Percentiles rank a stretch among this genome's conserved stretches.
phyloP scores from a whole-genome alignment of 495 filamentous ascomycete species.

The Penicillium cinerascens region DNA sequence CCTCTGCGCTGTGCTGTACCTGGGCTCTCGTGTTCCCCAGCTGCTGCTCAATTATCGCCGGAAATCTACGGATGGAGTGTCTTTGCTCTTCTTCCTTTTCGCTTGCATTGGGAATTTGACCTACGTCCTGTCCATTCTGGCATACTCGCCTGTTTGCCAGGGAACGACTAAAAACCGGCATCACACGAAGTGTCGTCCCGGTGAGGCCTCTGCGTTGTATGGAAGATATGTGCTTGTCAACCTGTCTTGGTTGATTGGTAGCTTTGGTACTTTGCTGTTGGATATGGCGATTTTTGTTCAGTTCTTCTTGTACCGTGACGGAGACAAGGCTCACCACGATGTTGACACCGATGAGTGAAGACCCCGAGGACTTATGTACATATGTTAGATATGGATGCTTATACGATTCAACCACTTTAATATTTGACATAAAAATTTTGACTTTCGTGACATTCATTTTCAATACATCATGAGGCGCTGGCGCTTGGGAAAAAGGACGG shows the following conservation, averaged over 20 bases:
- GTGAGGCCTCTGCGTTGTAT: slow-evolving; percentile 61
- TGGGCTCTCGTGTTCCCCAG: slow-evolving; percentile 84
- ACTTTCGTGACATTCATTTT: background rate
- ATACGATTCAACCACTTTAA: background rate
- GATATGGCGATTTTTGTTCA: slow-evolving; percentile 86
- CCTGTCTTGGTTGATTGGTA: slow-evolving; percentile 82
- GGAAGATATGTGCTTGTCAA: slow-evolving; percentile 81
- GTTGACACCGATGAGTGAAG: slow-evolving; percentile 5
- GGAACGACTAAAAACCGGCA: slow-evolving; percentile 11
- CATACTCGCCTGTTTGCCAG: slow-evolving; percentile 65
- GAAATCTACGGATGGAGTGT: slow-evolving; percentile 87
- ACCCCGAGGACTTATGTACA: slow-evolving; percentile 1
- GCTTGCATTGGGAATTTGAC: slow-evolving; percentile 92
- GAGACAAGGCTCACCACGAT: slow-evolving; percentile 18
- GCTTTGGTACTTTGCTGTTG: slow-evolving; percentile 77
- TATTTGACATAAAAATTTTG: background rate
- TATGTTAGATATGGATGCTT: background rate
- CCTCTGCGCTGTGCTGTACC: slow-evolving; percentile 80
- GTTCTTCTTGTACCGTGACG: slow-evolving; percentile 76
- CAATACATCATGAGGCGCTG: background rate
- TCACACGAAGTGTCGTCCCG: slow-evolving; percentile 41
- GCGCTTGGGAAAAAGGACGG: background rate
- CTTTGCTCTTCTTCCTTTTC: slow-evolving; percentile 92
- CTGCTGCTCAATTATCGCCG: slow-evolving; percentile 84
- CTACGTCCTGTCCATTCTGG: slow-evolving; percentile 87